Conservation (phyloP, 176 grass and related monocot genomes). For the Avena atlantica region DNA sequence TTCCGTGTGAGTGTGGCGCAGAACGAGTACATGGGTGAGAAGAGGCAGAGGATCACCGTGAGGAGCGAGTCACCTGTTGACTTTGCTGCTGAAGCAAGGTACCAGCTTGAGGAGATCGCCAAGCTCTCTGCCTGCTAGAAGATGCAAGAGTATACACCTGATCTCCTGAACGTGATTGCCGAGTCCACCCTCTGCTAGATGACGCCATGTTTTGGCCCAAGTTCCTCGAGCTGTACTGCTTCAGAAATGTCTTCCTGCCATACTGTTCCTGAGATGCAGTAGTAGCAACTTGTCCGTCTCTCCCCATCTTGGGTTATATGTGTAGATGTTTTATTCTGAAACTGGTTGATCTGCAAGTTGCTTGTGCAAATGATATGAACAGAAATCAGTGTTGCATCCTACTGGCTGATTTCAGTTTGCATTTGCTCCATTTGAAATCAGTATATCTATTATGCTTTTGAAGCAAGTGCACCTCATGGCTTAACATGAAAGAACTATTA, state of each 20-base stretch:
- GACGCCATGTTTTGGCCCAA: constrained; percentile 9
- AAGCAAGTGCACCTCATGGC: background rate
- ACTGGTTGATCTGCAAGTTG: background rate
- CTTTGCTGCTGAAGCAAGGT: constrained; percentile 67
- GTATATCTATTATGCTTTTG: background rate
- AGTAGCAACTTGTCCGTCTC: background rate
- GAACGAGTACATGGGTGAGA: constrained; percentile 86
- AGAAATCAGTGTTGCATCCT: background rate
- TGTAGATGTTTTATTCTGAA: constrained; percentile 27
- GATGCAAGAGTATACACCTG: background rate
- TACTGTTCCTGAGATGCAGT: constrained; percentile 9
- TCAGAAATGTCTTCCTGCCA: background rate
- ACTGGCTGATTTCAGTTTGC: background rate
- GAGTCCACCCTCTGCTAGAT: background rate
- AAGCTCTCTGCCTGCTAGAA: constrained; percentile 57
- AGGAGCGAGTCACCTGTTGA: constrained; percentile 66
- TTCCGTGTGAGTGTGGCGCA: constrained; percentile 71
- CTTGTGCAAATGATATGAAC: background rate
- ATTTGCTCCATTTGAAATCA: background rate
- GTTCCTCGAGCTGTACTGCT: background rate
- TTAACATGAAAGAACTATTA: background rate
- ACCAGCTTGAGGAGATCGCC: constrained; percentile 82
- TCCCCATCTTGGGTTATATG: constrained; percentile 29
- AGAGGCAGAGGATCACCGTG: constrained; percentile 84
- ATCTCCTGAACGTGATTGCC: background rate